Evolutionary conservation across 805 yeast genomes (phyloP).

Genomic region (Komagataella populi): DNA sequence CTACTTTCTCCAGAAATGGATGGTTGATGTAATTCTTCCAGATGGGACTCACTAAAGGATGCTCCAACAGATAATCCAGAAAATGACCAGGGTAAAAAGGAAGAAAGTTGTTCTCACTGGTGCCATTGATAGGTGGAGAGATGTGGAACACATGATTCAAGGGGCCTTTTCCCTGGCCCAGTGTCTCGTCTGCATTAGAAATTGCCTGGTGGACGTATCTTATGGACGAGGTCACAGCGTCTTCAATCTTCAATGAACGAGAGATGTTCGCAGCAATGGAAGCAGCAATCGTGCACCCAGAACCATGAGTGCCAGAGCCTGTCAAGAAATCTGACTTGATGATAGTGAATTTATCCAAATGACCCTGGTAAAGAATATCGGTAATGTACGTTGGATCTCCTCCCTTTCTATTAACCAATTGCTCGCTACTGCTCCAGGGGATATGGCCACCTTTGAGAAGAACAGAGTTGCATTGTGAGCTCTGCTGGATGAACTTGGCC

Average conservation of each 20-base stretch:
- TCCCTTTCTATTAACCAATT: constrained; percentile 6
- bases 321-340: constrained; percentile 32
- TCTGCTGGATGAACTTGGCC: constrained; percentile 23
- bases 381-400: constrained; percentile 7
- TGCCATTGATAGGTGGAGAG: constrained; percentile 6
- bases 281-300: constrained; percentile 82
- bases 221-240: constrained; percentile 43
- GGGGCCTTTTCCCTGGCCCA: constrained; percentile 50
- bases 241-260: constrained; percentile 26
- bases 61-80: constrained; percentile 36
- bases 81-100: constrained; percentile 23
- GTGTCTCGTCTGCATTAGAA: constrained; percentile 22
- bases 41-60: constrained; percentile 35
- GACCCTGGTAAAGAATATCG: constrained; percentile 17
- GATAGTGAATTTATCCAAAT: constrained; percentile 20
- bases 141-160: constrained; percentile 47
- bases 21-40: constrained; percentile 55
- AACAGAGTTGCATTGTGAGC: constrained; percentile 35
- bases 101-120: constrained; percentile 7
- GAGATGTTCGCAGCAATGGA: constrained; percentile 71
- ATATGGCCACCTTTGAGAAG: constrained; percentile 79
- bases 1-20: constrained; percentile 42
- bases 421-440: constrained; percentile 24
- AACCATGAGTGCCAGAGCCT: constrained; percentile 65
- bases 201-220: constrained; percentile 59